These are phyloP conservation scores for Halophytophthora polymorphica DNA, from an alignment of 352 stramenopile genomes.

Conservation along the genomic window DNA sequence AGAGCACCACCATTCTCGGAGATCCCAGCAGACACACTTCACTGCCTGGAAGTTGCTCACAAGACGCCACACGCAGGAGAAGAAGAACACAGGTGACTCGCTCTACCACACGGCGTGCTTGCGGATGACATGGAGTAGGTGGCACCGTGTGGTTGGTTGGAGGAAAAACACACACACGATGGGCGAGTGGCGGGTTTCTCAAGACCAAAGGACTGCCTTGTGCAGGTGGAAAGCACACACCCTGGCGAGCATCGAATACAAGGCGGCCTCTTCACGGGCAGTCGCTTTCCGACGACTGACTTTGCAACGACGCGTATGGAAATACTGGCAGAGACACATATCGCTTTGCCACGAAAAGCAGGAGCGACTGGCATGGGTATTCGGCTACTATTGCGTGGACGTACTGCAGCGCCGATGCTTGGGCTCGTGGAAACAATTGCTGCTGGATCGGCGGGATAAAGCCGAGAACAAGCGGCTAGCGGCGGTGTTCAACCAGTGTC, in stretches of 20 bases:
- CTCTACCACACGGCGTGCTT: slow-evolving; percentile 15
- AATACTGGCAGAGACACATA: slow-evolving; percentile 20
- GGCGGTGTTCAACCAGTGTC: slow-evolving; percentile 10
- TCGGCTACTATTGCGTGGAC: slow-evolving; percentile 27
- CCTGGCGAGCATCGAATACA: slow-evolving; percentile 3
- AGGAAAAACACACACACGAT: slow-evolving; percentile 6
- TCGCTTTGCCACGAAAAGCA: slow-evolving; percentile 18
- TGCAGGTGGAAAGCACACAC: slow-evolving; percentile 11
- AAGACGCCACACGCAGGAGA: slow-evolving; percentile 2
- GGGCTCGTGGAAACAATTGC: slow-evolving; percentile 14
- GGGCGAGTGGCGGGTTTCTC: slow-evolving; percentile 3
- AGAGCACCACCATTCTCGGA: slow-evolving; percentile 1
- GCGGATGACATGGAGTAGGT: slow-evolving; percentile 22
- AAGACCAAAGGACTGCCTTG: slow-evolving; percentile 1
- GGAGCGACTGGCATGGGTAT: slow-evolving; percentile 18
- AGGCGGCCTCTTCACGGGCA: slow-evolving; percentile 1
- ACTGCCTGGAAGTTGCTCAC: slow-evolving; percentile 11
- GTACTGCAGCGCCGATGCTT: slow-evolving; percentile 25
- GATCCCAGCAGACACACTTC: slow-evolving; percentile 9
- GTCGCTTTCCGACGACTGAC: slow-evolving; percentile 4
- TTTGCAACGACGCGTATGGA: slow-evolving; percentile 11
- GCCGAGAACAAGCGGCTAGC: slow-evolving; percentile 9
- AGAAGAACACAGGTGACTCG: slow-evolving; percentile 15
- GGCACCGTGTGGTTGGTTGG: slow-evolving; percentile 16
- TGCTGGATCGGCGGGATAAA: slow-evolving; percentile 2